Evolutionary conservation across 1,284 basidiomycete genomes (phyloP).

Genomic region (Pseudozyma sp.): DNA sequence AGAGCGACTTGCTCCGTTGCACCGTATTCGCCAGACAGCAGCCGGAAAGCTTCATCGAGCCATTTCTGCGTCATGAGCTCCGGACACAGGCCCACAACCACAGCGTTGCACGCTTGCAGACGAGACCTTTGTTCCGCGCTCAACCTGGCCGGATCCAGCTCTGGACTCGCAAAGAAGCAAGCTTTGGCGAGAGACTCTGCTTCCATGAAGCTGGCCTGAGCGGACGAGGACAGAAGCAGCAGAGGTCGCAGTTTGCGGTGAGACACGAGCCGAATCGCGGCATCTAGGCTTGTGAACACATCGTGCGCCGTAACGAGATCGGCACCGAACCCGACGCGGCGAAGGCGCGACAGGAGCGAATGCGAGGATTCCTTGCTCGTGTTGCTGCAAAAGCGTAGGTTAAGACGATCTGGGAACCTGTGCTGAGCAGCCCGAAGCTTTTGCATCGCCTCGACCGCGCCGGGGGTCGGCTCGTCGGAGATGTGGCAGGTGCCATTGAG

Average conservation of each 20-base stretch:
- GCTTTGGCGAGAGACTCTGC: slow-evolving; percentile 1
- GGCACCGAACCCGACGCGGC: slow-evolving; percentile 14
- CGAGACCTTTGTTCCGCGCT: slow-evolving; percentile 6
- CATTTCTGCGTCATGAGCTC: slow-evolving; percentile 46
- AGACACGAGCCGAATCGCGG: slow-evolving; percentile 21
- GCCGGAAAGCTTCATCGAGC: slow-evolving; percentile 39
- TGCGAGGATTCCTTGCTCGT: slow-evolving; percentile 42
- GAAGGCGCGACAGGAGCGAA: slow-evolving; percentile 28
- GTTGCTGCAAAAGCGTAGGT: slow-evolving; percentile 45
- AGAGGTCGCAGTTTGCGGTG: slow-evolving; percentile 23
- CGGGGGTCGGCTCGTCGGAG: slow-evolving; percentile 28
- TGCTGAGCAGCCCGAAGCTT: slow-evolving; percentile 28
- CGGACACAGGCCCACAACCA: slow-evolving; percentile 43
- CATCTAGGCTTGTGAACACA: slow-evolving; percentile 44
- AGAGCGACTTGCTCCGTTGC: slow-evolving; percentile 14
- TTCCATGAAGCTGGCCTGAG: slow-evolving; percentile 20
- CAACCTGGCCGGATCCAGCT: slow-evolving; percentile 16
- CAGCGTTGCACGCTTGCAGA: slow-evolving; percentile 30
- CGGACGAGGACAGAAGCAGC: slow-evolving; percentile 28
- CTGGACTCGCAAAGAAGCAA: slow-evolving; percentile 26
- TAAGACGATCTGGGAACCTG: slow-evolving; percentile 12
- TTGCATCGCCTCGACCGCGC: slow-evolving; percentile 29
- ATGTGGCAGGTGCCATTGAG: slow-evolving; percentile 48
- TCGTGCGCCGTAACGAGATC: slow-evolving; percentile 23
- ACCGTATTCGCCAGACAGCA: slow-evolving; percentile 36